Conservation (phyloP, 1,284 basidiomycete genomes). For the Phylloporus sp. region DNA sequence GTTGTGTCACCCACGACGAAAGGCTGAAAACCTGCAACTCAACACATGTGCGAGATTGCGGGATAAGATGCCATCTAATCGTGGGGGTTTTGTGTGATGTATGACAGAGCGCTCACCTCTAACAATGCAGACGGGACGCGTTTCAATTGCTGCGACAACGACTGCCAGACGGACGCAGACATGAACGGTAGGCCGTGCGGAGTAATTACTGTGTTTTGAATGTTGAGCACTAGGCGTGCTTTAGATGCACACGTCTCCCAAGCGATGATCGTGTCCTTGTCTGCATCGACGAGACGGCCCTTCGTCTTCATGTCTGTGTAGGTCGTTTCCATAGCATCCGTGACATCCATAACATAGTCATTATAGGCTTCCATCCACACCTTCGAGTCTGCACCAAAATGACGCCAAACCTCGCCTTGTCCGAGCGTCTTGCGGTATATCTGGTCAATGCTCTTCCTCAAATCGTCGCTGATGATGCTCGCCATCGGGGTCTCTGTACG, state of each 20-base stretch:
- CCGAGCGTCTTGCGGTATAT: background rate
- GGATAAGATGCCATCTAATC: too few relatives aligned
- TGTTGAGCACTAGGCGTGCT: too few relatives aligned
- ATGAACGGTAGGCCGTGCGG: background rate
- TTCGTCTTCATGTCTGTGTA: background rate
- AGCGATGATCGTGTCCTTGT: too few relatives aligned
- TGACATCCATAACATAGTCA: background rate
- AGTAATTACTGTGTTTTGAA: too few relatives aligned
- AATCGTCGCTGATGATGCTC: too few relatives aligned
- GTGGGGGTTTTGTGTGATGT: too few relatives aligned
- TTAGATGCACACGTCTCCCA: background rate
- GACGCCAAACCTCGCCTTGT: background rate
- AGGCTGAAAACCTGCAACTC: too few relatives aligned
- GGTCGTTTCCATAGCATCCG: background rate
- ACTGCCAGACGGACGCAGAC: background rate
- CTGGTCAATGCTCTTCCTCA: background rate
- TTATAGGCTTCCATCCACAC: background rate
- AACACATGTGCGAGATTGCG: too few relatives aligned
- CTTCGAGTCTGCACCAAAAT: background rate
- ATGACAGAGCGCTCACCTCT: conserved; percentile 2
- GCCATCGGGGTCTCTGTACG: too few relatives aligned
- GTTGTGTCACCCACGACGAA: too few relatives aligned
- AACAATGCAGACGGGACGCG: background rate
- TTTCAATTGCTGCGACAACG: background rate
- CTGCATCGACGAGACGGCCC: too few relatives aligned